A percentile compares a stretch with the other conserved stretches of the same genome.
Evolutionary conservation across 2,329 filamentous ascomycete species (phyloP).

Genomic region (Colletotrichum paranaense): DNA sequence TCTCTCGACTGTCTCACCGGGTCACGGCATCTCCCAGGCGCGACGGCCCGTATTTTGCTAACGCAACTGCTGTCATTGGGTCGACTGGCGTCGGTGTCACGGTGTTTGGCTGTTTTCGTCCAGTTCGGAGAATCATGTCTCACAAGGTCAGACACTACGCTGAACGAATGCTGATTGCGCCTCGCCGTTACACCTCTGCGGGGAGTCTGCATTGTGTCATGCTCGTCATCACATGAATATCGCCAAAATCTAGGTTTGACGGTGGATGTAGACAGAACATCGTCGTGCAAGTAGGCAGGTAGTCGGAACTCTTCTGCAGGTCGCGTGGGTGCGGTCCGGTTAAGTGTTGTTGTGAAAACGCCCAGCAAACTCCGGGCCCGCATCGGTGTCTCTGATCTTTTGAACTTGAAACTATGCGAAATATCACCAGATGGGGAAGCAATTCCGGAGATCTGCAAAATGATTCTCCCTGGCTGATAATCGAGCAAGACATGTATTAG

Average conservation of each 20-base stretch:
- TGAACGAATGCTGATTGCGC: not conserved
- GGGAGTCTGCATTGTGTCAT: not conserved
- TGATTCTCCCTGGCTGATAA: constrained; percentile 6
- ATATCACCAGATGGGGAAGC: not conserved
- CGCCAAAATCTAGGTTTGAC: not conserved
- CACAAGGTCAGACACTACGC: not conserved
- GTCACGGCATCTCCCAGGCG: constrained; percentile 20
- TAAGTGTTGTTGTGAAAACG: not conserved
- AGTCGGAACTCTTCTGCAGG: not conserved
- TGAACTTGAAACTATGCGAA: not conserved
- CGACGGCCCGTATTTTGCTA: constrained; percentile 28
- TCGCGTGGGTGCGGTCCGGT: not conserved
- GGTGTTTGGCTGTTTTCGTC: constrained; percentile 1
- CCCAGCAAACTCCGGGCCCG: too few relatives aligned
- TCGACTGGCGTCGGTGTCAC: too few relatives aligned
- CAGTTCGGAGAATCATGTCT: constrained; percentile 22
- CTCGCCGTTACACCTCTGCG: not conserved
- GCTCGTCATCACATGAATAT: not conserved
- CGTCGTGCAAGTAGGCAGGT: not conserved
- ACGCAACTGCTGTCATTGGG: constrained; percentile 18
- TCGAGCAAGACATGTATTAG: constrained; percentile 25
- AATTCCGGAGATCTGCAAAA: not conserved
- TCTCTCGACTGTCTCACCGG: constrained; percentile 15
- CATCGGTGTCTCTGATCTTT: not conserved
- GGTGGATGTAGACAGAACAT: not conserved